A percentile compares a stretch with the other conserved stretches of the same genome.
phyloP scores from a whole-genome alignment of 2,329 filamentous ascomycete genomes.

The Nothophoma quercina region DNA sequence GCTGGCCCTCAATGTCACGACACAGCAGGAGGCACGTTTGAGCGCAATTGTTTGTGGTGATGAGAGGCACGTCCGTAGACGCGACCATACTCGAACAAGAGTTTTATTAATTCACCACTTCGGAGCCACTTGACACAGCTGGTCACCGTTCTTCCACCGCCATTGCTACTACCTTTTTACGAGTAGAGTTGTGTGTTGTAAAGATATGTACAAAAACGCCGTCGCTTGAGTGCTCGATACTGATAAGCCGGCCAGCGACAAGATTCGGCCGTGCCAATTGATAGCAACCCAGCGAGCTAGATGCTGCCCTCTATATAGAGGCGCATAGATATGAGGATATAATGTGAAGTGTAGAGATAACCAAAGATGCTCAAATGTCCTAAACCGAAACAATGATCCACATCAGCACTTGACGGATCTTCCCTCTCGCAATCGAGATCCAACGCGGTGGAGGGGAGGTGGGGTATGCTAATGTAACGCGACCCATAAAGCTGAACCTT shows the following conservation, averaged over 20 bases:
- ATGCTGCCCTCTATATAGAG: constrained; percentile 11
- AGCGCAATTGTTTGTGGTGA: constrained; percentile 3
- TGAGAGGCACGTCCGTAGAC: background rate
- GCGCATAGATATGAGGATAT: constrained; percentile 19
- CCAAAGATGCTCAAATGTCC: constrained; percentile 20
- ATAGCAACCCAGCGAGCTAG: background rate
- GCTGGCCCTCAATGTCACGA: background rate
- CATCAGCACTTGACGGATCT: constrained; percentile 53
- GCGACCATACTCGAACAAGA: constrained; percentile 4
- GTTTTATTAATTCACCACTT: constrained; percentile 10
- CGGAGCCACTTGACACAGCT: background rate
- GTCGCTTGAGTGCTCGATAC: background rate
- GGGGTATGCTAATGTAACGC: constrained; percentile 32
- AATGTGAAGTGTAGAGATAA: constrained; percentile 31
- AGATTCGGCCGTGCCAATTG: background rate
- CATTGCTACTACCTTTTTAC: background rate
- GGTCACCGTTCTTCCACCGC: constrained; percentile 2
- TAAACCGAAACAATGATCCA: constrained; percentile 34
- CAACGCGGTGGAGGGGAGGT: constrained; percentile 25
- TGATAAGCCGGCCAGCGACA: constrained; percentile 3
- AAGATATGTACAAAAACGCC: constrained; percentile 14
- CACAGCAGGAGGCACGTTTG: no score
- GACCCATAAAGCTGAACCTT: constrained; percentile 20
- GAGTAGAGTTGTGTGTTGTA: constrained; percentile 5
- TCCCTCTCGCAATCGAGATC: constrained; percentile 31